These are phyloP conservation scores for Knoxdaviesia capensis DNA, from an alignment of 2,329 filamentous ascomycete genomes.

Conservation along the genomic window DNA sequence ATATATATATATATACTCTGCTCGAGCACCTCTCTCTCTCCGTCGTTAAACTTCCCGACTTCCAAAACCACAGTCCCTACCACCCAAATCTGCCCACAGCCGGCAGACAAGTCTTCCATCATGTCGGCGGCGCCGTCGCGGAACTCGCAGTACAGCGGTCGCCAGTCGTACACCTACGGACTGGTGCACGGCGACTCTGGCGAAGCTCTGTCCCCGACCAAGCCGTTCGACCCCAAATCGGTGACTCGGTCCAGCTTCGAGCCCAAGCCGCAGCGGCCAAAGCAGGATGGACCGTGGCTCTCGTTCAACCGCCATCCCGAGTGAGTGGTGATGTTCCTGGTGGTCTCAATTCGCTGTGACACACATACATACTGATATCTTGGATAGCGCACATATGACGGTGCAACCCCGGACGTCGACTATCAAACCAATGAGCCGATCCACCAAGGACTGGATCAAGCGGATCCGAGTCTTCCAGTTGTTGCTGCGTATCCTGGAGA, in stretches of 20 bases:
- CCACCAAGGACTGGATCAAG: slow-evolving; percentile 52
- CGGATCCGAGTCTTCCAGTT: slow-evolving; percentile 50
- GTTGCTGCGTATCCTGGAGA: slow-evolving; percentile 40
- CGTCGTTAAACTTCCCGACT: too few species aligned
- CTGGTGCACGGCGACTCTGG: not conserved
- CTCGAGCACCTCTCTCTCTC: too few species aligned
- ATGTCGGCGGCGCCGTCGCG: too few species aligned
- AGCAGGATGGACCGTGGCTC: slow-evolving; percentile 56
- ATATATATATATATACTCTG: too few species aligned
- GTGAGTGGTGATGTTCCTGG: slow-evolving; percentile 23
- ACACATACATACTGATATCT: not conserved
- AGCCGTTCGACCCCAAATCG: slow-evolving; percentile 68
- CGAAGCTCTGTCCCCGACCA: slow-evolving; percentile 20
- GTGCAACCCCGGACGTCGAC: slow-evolving; percentile 36
- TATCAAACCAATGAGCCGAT: slow-evolving; percentile 46
- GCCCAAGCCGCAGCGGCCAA: slow-evolving; percentile 37
- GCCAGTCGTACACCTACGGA: too few species aligned
- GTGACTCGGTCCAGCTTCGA: slow-evolving; percentile 62
- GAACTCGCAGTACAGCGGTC: too few species aligned
- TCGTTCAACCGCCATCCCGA: slow-evolving; percentile 78
- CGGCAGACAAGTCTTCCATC: too few species aligned
- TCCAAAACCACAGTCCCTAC: too few species aligned
- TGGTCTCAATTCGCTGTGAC: not conserved
- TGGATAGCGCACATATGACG: slow-evolving; percentile 35
- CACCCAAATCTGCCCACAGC: too few species aligned